Evolutionary conservation across 2,329 filamentous ascomycete species (phyloP), one percentile per base, ranked within the genome.

Genomic region (Furcasterigmium sp.): DNA sequence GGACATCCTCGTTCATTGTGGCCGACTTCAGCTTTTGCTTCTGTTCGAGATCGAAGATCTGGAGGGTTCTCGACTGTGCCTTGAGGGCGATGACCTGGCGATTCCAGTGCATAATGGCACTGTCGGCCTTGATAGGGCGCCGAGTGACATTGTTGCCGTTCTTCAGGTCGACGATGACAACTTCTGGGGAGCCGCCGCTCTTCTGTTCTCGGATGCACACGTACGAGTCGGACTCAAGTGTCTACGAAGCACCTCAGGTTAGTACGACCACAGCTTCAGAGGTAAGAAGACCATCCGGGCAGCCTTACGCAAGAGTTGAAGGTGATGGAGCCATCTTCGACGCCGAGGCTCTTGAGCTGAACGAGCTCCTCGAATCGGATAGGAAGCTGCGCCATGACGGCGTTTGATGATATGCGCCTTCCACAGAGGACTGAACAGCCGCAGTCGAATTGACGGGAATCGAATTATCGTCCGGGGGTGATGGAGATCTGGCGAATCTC

Each of bases 101-200:
- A 56, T 79, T 85, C 88, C 89, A 95, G 80, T 98, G 93, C 93
- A 98, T 97, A 64, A 98, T 95, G 58, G 94, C 93, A 80, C 91
- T 97, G 72, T 98, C 93, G 60, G 93, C 93, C 76, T 95, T 97
- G 75, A 98, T 98, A 39, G 91, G 89, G 63, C 91, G 82, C 59
- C 87, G 85, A 56, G 89, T 93, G 65, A 96, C 83, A 74, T 93
- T 91, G 80, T 95, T 96, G 72, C 84, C 84, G 71, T 96, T 94
- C 71, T 97, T 96, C 62, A 98, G 85, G 69, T 98, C 88, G 70
- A 98, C 75, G 65, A 98, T 98, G 68, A 98, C 86, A 53, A 98
- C 91, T 70, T 96, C 91, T 52, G 91, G 87, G 57, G 87, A 85
- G 52, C 89, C 80, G 53, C 84, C 80, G 64, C 80, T 84, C 67